Conservation (phyloP, 163 green algal species). For the Scenedesmus sp. region DNA sequence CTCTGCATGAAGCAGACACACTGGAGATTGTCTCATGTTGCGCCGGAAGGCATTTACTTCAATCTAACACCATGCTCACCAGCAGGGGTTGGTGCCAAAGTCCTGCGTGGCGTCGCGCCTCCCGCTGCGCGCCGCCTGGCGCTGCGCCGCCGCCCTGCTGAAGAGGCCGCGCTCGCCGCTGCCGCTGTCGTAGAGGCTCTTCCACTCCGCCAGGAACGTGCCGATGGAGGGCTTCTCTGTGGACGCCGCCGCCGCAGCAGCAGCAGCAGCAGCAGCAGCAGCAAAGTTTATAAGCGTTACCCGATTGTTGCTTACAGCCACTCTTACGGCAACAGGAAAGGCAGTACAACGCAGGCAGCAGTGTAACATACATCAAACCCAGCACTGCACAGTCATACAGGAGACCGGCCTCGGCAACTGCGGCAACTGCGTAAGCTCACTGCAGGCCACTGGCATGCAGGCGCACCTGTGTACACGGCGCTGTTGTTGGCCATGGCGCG, state of each 20-base stretch:
- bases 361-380: not conserved
- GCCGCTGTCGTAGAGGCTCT: constrained; percentile 60
- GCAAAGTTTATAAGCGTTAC: not conserved
- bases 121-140: constrained; percentile 50
- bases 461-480: constrained; percentile 56
- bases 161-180: constrained; percentile 67
- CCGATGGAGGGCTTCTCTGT: constrained; percentile 49
- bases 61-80: constrained; percentile 17
- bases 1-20: no score
- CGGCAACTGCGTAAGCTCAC: no score
- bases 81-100: constrained; percentile 69
- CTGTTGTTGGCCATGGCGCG: constrained; percentile 67
- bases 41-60: no score
- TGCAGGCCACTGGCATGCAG: not conserved
- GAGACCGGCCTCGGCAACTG: no score
- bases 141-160: constrained; percentile 52
- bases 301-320: not conserved
- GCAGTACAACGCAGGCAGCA: not conserved
- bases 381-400: not conserved
- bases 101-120: constrained; percentile 42
- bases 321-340: not conserved
- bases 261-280: not conserved
- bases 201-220: constrained; percentile 60
- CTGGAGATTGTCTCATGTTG: no score
- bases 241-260: not conserved